Evolutionary conservation across 2,329 filamentous ascomycete species (phyloP).

Genomic region (Elsinoe ampelina): DNA sequence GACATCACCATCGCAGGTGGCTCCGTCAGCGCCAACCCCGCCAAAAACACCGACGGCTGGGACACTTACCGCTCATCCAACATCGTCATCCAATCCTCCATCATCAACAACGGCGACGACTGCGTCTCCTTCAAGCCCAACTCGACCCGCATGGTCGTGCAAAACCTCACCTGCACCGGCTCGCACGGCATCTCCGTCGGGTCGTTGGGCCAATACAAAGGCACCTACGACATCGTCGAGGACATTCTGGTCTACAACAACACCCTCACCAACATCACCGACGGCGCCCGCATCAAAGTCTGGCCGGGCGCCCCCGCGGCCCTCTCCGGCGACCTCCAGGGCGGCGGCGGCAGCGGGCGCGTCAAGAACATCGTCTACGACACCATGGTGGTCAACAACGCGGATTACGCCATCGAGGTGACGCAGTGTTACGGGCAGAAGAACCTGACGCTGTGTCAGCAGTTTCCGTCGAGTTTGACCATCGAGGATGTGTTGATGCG

Average conservation of each 20-base stretch:
- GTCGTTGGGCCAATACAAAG: slow-evolving; percentile 57
- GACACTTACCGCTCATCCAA: slow-evolving; percentile 52
- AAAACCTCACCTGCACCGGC: slow-evolving; percentile 58
- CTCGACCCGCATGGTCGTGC: slow-evolving; percentile 57
- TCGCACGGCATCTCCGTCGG: slow-evolving; percentile 67
- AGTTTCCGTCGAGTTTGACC: slow-evolving; percentile 47
- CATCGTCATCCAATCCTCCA: slow-evolving; percentile 58
- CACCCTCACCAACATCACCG: slow-evolving; percentile 36
- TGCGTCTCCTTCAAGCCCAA: slow-evolving; percentile 70
- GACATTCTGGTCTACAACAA: slow-evolving; percentile 46
- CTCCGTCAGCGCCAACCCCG: slow-evolving; percentile 43
- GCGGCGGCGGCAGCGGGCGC: slow-evolving; percentile 53
- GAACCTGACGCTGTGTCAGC: slow-evolving; percentile 52
- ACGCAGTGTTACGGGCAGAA: slow-evolving; percentile 58
- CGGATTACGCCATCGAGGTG: slow-evolving; percentile 56
- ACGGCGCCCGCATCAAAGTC: slow-evolving; percentile 64
- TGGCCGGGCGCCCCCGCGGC: slow-evolving; percentile 53
- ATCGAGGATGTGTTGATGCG: slow-evolving; percentile 48
- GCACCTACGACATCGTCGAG: slow-evolving; percentile 57
- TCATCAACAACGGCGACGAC: slow-evolving; percentile 57
- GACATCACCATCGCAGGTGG: slow-evolving; percentile 52
- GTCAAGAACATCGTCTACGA: slow-evolving; percentile 62
- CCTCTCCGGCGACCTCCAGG: slow-evolving; percentile 52
- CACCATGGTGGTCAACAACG: slow-evolving; percentile 49
- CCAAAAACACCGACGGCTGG: slow-evolving; percentile 54